Conservation (phyloP, 140 eudicot species). For the Eryngium alpinum region DNA sequence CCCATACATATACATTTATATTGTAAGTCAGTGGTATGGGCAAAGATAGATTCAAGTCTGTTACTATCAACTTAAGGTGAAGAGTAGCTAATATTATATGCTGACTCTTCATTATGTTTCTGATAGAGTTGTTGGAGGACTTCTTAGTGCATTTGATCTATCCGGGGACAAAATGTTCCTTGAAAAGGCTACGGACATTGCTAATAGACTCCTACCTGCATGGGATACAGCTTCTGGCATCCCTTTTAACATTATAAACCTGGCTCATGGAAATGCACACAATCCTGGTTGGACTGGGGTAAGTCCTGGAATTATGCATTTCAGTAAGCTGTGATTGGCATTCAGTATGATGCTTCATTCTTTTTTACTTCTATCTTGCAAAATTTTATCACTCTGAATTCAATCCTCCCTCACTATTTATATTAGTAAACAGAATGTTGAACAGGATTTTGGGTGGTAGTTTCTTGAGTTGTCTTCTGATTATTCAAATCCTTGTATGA, state of each 20-base stretch:
- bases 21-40: not conserved
- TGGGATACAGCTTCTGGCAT: constrained; percentile 94
- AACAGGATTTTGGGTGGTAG: too few relatives aligned
- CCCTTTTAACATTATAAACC: constrained; percentile 79
- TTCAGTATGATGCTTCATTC: not conserved
- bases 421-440: too few relatives aligned
- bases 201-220: constrained; percentile 85
- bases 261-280: constrained; percentile 89
- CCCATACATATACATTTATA: not conserved
- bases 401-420: too few relatives aligned
- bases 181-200: constrained; percentile 88
- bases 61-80: not conserved
- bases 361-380: not conserved
- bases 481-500: too few relatives aligned
- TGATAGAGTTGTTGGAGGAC: constrained; percentile 92
- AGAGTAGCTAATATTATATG: not conserved
- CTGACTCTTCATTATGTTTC: constrained; percentile 20
- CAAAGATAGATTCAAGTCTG: not conserved
- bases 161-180: constrained; percentile 81
- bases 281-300: constrained; percentile 99
- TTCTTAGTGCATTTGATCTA: constrained; percentile 82
- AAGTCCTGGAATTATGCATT: constrained; percentile 29
- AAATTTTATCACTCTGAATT: not conserved
- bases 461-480: too few relatives aligned
- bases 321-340: not conserved